A percentile compares a stretch with the other conserved stretches of the same genome.
Evolutionary conservation across 768 basidiomycete genomes (phyloP).

Genomic region (Chalciporus piperatus): DNA sequence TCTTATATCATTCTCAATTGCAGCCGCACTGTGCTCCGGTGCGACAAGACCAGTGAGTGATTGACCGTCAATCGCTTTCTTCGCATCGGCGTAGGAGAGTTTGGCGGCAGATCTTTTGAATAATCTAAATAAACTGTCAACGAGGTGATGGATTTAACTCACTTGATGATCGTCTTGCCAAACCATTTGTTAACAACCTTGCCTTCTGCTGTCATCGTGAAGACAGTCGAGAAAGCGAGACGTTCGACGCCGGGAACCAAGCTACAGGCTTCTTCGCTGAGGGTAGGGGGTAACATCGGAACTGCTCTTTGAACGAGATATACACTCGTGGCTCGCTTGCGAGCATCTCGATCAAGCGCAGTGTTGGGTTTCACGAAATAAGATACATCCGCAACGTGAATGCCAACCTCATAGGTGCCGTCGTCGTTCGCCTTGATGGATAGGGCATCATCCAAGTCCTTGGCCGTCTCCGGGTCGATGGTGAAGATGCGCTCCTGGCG

Average conservation of each 20-base stretch:
- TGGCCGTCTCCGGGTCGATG: constrained; percentile 86
- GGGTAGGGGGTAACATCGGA: constrained; percentile 93
- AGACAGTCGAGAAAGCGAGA: constrained; percentile 85
- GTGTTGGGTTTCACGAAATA: constrained; percentile 94
- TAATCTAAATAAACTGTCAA: constrained; percentile 1
- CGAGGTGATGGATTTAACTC: constrained; percentile 19
- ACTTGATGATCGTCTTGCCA: constrained; percentile 91
- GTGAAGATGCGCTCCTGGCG: constrained; percentile 86
- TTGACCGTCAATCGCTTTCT: constrained; percentile 77
- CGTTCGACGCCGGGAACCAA: constrained; percentile 85
- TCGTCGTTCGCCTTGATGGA: constrained; percentile 89
- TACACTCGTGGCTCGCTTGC: constrained; percentile 95
- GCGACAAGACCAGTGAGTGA: constrained; percentile 49
- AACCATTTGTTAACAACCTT: constrained; percentile 88
- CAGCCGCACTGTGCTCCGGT: constrained; percentile 56
- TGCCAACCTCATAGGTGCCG: constrained; percentile 87
- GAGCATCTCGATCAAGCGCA: constrained; percentile 96
- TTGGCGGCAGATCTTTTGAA: constrained; percentile 74
- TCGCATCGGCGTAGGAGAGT: constrained; percentile 79
- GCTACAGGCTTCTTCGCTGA: constrained; percentile 92
- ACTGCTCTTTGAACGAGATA: constrained; percentile 95
- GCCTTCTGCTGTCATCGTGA: constrained; percentile 82
- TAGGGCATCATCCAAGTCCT: constrained; percentile 93
- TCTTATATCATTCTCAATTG: constrained; percentile 75
- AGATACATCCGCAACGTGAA: constrained; percentile 97